Conservation (phyloP, 805 yeast species). For the Saccharomycopsis sp. region DNA sequence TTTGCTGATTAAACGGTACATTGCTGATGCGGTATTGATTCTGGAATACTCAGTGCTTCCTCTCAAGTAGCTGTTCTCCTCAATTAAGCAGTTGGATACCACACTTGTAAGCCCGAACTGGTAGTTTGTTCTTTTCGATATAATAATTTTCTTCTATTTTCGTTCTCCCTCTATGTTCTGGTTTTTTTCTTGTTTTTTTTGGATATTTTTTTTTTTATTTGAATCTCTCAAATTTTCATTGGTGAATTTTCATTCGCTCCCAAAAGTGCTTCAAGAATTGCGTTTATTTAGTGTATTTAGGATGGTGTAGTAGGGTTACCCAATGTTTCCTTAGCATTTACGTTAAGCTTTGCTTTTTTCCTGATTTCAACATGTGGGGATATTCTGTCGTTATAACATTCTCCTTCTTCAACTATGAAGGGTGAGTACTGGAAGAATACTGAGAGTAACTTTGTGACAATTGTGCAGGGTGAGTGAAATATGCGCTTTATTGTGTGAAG, state of each 20-base stretch:
- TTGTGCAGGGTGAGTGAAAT: too few relatives aligned
- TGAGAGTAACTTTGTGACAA: too few relatives aligned
- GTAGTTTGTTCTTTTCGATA: not conserved
- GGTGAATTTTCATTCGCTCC: constrained; percentile 5
- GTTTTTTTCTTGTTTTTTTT: constrained; percentile 1
- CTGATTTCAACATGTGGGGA: too few relatives aligned
- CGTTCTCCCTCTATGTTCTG: not conserved
- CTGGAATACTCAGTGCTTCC: not conserved
- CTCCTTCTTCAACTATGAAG: too few relatives aligned
- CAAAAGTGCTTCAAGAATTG: not conserved
- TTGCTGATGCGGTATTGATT: not conserved
- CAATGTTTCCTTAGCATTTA: too few relatives aligned
- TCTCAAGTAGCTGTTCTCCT: not conserved
- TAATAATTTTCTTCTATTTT: not conserved
- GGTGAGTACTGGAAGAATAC: too few relatives aligned
- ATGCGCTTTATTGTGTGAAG: too few relatives aligned
- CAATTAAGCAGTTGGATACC: not conserved
- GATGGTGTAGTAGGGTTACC: not conserved
- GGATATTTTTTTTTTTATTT: constrained; percentile 1
- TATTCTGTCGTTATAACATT: too few relatives aligned
- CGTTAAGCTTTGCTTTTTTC: too few relatives aligned
- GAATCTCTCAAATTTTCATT: constrained; percentile 16
- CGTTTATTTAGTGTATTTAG: not conserved
- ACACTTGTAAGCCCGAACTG: not conserved
- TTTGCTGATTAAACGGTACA: not conserved